phyloP scores from a whole-genome alignment of 2,329 filamentous ascomycete species.

The Lasiodiplodia citricola region DNA sequence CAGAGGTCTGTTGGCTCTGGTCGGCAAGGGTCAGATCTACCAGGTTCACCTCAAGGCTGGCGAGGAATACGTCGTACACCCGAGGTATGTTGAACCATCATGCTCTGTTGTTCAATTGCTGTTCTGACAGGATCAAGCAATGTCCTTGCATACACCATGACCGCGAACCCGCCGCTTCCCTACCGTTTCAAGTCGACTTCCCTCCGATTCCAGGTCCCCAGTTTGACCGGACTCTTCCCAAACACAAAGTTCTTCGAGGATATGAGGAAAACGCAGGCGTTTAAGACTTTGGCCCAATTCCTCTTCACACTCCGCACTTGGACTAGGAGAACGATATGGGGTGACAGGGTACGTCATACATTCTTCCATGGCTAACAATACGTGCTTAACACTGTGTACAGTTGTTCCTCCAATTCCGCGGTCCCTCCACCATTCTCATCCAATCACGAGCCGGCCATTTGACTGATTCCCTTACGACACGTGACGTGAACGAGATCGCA shows the following conservation, averaged over 20 bases:
- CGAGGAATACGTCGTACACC: slow-evolving; percentile 90
- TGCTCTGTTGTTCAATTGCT: not conserved
- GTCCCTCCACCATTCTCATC: slow-evolving; percentile 83
- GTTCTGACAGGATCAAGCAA: slow-evolving; percentile 59
- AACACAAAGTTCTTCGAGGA: slow-evolving; percentile 72
- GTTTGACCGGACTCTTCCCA: slow-evolving; percentile 68
- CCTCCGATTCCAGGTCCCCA: slow-evolving; percentile 78
- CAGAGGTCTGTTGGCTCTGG: slow-evolving; percentile 81
- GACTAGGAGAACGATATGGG: slow-evolving; percentile 84
- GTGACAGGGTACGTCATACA: slow-evolving; percentile 69
- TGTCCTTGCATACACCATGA: slow-evolving; percentile 86
- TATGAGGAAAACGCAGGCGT: slow-evolving; percentile 73
- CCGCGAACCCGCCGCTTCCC: slow-evolving; percentile 73
- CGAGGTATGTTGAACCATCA: slow-evolving; percentile 55
- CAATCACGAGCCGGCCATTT: slow-evolving; percentile 84
- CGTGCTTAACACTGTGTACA: slow-evolving; percentile 42
- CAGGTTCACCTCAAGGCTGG: slow-evolving; percentile 79
- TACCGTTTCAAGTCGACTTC: slow-evolving; percentile 84
- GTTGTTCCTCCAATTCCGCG: slow-evolving; percentile 87
- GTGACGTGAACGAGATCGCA: slow-evolving; percentile 89
- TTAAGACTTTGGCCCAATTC: slow-evolving; percentile 70
- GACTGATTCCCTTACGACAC: slow-evolving; percentile 75
- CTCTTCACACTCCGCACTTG: slow-evolving; percentile 76
- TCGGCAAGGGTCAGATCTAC: slow-evolving; percentile 88
- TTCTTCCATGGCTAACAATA: not conserved